Conservation (phyloP, 345 rosid species). For the Camelina laxa region DNA sequence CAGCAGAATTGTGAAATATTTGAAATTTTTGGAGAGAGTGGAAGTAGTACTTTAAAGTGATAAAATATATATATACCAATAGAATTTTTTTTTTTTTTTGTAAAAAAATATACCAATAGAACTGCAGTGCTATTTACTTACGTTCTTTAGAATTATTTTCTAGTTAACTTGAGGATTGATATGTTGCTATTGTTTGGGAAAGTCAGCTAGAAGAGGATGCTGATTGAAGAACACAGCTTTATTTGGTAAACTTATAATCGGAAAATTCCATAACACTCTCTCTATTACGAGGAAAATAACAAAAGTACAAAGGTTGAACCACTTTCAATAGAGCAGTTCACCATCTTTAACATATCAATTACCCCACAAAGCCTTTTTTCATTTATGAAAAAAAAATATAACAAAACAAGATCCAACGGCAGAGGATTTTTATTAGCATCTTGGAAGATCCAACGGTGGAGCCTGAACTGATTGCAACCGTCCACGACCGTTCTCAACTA, state of each 20-base stretch:
- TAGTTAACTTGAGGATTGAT: too few species aligned
- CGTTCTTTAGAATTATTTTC: too few species aligned
- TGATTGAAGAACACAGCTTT: conserved; percentile 8
- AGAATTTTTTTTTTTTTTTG: too few species aligned
- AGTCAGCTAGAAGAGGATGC: background rate
- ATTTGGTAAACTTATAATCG: background rate
- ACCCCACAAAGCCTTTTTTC: conserved; percentile 14
- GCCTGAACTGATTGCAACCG: conserved; percentile 71
- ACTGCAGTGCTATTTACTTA: too few species aligned
- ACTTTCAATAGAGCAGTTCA: conserved; percentile 37
- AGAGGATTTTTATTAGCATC: conserved; percentile 52
- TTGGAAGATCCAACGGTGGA: conserved; percentile 90
- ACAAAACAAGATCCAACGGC: conserved; percentile 22
- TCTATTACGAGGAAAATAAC: conserved; percentile 33
- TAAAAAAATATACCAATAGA: too few species aligned
- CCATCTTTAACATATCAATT: conserved; percentile 23
- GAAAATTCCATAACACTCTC: conserved; percentile 24
- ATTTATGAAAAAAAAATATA: conserved; percentile 4
- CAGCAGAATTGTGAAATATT: too few species aligned
- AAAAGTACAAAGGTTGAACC: conserved; percentile 29
- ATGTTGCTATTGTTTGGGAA: too few species aligned
- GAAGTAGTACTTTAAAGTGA: too few species aligned
- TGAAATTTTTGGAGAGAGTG: too few species aligned
- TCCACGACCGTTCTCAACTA: conserved; percentile 84
- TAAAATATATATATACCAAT: too few species aligned